A percentile compares a stretch with the other conserved stretches of the same genome.
phyloP scores from a whole-genome alignment of 768 basidiomycete genomes.

The Strobilomyces confusus region DNA sequence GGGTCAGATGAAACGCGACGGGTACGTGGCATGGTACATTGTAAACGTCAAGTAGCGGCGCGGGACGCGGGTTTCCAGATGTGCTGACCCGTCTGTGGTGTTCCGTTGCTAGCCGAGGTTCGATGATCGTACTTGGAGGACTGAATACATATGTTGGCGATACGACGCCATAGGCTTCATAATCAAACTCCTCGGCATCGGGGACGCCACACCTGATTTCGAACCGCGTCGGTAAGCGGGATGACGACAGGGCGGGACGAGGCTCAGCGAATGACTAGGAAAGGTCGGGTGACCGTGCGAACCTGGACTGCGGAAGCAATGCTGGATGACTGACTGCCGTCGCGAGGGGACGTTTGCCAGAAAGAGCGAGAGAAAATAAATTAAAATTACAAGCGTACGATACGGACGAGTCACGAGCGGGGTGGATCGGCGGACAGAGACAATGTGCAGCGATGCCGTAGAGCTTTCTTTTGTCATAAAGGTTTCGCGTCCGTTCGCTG shows the following conservation, averaged over 20 bases:
- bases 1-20: neutral
- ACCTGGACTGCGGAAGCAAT: neutral
- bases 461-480: constrained; percentile 6
- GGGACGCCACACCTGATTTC: constrained; percentile 2
- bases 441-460: constrained; percentile 2
- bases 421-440: neutral
- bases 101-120: no score
- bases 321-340: neutral
- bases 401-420: neutral
- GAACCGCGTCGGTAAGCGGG: neutral
- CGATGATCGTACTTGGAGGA: neutral
- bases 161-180: neutral
- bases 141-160: neutral
- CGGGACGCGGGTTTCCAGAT: constrained; percentile 1
- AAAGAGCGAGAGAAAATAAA: neutral
- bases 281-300: neutral
- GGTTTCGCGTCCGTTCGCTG: neutral
- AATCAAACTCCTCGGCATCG: neutral
- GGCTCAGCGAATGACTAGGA: neutral
- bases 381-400: neutral
- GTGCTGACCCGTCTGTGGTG: neutral
- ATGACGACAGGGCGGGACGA: neutral
- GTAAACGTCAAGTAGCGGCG: constrained; percentile 2
- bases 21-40: neutral
- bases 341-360: neutral